Conservation (phyloP, 2,329 filamentous ascomycete genomes). For the Salinomyces thailandicus region DNA sequence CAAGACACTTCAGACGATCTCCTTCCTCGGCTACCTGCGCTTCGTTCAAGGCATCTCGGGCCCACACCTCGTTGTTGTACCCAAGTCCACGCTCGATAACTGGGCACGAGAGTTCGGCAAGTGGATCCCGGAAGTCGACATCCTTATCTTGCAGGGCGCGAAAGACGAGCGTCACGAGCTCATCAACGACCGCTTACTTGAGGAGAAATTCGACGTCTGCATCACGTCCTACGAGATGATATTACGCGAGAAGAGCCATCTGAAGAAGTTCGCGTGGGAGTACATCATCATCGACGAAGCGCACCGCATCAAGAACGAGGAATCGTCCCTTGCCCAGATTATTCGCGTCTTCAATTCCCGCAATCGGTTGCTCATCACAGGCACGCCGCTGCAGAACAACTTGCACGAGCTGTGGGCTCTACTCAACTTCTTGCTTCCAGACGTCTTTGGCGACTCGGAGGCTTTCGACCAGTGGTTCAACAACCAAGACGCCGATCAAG, state of each 20-base stretch:
- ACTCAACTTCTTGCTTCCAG: conserved; percentile 92
- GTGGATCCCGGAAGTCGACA: conserved; percentile 94
- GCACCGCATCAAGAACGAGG: conserved; percentile 98
- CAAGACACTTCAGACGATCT: conserved; percentile 95
- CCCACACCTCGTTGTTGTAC: conserved; percentile 82
- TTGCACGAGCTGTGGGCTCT: conserved; percentile 95
- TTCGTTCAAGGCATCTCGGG: conserved; percentile 83
- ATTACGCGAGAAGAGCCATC: conserved; percentile 79
- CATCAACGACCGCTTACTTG: conserved; percentile 82
- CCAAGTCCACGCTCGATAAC: conserved; percentile 96
- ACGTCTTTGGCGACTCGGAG: conserved; percentile 93
- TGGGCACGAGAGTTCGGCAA: conserved; percentile 90
- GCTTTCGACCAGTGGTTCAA: conserved; percentile 99
- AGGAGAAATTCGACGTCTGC: conserved; percentile 94
- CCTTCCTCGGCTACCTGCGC: conserved; percentile 88
- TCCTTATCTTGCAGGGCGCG: conserved; percentile 83
- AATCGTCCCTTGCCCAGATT: conserved; percentile 91
- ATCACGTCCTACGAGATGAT: conserved; percentile 99
- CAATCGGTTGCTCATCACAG: conserved; percentile 89
- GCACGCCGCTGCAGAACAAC: conserved; percentile 95
- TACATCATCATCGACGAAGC: conserved; percentile 99
- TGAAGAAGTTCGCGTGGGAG: conserved; percentile 98
- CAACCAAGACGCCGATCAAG: conserved; percentile 77
- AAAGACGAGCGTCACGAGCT: conserved; percentile 85
- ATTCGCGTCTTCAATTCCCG: conserved; percentile 93